phyloP scores from a whole-genome alignment of 495 filamentous ascomycete species.

The Amorphotheca resinae region DNA sequence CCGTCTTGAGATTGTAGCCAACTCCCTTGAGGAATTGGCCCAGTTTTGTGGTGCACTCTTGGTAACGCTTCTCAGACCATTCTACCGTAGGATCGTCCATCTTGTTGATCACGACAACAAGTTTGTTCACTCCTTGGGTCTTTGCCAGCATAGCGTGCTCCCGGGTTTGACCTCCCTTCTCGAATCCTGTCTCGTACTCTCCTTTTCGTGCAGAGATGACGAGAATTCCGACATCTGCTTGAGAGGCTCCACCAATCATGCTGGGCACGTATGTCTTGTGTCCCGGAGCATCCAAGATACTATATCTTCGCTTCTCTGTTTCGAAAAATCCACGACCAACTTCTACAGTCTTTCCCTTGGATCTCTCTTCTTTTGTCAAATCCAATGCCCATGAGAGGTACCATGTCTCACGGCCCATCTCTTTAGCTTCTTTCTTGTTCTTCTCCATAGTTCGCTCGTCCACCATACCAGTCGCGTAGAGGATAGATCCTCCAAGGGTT shows the following conservation, averaged over 20 bases:
- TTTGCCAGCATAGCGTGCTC: slow-evolving; percentile 96
- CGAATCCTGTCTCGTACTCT: slow-evolving; percentile 99
- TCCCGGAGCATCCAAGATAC: slow-evolving; percentile 89
- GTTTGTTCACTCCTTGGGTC: slow-evolving; percentile 94
- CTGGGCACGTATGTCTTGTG: slow-evolving; percentile 94
- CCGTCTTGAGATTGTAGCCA: slow-evolving; percentile 84
- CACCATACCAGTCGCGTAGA: slow-evolving; percentile 94
- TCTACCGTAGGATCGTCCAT: slow-evolving; percentile 97
- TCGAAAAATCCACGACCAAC: slow-evolving; percentile 96
- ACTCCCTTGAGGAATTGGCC: slow-evolving; percentile 75
- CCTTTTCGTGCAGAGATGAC: slow-evolving; percentile 96
- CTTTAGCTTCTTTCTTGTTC: slow-evolving; percentile 92
- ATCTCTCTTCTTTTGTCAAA: slow-evolving; percentile 86
- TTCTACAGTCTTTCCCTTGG: slow-evolving; percentile 97
- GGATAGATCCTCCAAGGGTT: slow-evolving; percentile 82
- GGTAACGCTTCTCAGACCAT: slow-evolving; percentile 85
- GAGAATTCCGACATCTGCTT: slow-evolving; percentile 90
- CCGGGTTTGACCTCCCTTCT: slow-evolving; percentile 93
- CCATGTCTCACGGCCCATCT: slow-evolving; percentile 94
- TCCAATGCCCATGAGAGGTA: slow-evolving; percentile 97
- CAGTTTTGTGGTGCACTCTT: slow-evolving; percentile 86
- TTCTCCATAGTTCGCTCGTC: slow-evolving; percentile 98
- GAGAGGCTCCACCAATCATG: slow-evolving; percentile 94
- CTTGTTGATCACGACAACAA: slow-evolving; percentile 88
- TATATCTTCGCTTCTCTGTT: slow-evolving; percentile 77